These are phyloP conservation scores for Plantago lanceolata DNA, from an alignment of 305 asterid species.

Conservation along the genomic window DNA sequence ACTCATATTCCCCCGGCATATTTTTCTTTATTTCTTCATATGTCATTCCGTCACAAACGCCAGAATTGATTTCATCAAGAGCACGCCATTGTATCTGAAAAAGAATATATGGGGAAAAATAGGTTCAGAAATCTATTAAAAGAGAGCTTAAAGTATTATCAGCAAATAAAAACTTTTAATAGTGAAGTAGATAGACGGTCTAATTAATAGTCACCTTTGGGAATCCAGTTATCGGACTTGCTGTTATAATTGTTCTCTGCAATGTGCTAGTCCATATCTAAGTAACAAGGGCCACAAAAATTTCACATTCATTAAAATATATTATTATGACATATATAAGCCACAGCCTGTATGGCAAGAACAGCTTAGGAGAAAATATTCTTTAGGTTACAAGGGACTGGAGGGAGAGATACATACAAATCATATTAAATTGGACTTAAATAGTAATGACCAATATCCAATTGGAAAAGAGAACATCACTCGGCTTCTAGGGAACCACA, in stretches of 20 bases:
- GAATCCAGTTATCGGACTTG: constrained; percentile 80
- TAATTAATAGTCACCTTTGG: constrained; percentile 62
- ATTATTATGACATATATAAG: background rate
- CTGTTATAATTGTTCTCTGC: constrained; percentile 93
- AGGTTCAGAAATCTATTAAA: constrained; percentile 19
- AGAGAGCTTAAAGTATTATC: constrained; percentile 16
- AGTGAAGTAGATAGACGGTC: constrained; percentile 17
- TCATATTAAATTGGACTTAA: background rate
- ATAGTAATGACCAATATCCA: background rate
- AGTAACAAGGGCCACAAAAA: constrained; percentile 26
- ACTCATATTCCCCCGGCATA: constrained; percentile 97
- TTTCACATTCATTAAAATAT: constrained; percentile 14
- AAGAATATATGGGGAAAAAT: constrained; percentile 13
- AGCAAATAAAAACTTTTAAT: constrained; percentile 11
- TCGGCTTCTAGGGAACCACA: no score
- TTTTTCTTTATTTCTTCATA: constrained; percentile 95
- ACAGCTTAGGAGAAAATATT: constrained; percentile 1
- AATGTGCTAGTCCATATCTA: constrained; percentile 99
- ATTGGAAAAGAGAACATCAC: background rate
- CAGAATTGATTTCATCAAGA: constrained; percentile 94
- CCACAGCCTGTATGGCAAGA: constrained; percentile 13
- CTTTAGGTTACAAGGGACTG: background rate
- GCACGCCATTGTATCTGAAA: constrained; percentile 98
- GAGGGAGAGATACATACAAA: background rate
- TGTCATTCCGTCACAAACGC: constrained; percentile 95